Evolutionary conservation across 768 basidiomycete species (phyloP), one percentile per base, ranked within the genome.

Genomic region (Collybia sp.): DNA sequence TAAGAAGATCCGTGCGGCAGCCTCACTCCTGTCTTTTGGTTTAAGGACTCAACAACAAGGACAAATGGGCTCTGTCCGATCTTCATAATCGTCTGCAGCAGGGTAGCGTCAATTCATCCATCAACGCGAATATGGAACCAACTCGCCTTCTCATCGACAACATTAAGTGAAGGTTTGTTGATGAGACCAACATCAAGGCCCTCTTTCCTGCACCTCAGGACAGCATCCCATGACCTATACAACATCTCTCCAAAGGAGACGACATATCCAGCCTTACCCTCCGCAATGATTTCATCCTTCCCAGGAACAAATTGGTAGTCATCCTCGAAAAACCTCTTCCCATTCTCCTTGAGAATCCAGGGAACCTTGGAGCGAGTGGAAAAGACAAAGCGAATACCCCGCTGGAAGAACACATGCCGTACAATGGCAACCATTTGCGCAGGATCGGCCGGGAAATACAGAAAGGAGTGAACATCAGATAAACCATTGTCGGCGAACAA

Each of bases 351-450:
- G 50, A 92, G 78, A 60, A 93, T 84, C 68, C 80, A 91, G 19
- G 91, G 91, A 3, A 93, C 87, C 65, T 93, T 93, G 30, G 91
- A 80, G 35, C 91, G 86, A 4, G 91, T 93, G 5, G 88, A 92
- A 68, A 93, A 93, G 56, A 93, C 68, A 64, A 93, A 93, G 47
- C 91, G 85, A 11, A 93, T 36, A 16, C 91, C 90, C 35, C 77
- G 78, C 49, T 90, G 77, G 65, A 91, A 92, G 73, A 93, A 91
- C 20, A 92, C 86, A 15, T 74, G 73, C 53, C 84, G 66, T 56
- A 93, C 72, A 57, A 91, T 66, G 30, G 86, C 85, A 40, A 75
- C 60, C 89, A 93, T 93, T 62, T 93, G 89, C 33, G 77, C 63
- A 3, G 85, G 67, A 56, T 93, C 90, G 3, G 88, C 91, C 16